phyloP scores from a whole-genome alignment of 768 basidiomycete species.

The Suillus fuscotomentosus region DNA sequence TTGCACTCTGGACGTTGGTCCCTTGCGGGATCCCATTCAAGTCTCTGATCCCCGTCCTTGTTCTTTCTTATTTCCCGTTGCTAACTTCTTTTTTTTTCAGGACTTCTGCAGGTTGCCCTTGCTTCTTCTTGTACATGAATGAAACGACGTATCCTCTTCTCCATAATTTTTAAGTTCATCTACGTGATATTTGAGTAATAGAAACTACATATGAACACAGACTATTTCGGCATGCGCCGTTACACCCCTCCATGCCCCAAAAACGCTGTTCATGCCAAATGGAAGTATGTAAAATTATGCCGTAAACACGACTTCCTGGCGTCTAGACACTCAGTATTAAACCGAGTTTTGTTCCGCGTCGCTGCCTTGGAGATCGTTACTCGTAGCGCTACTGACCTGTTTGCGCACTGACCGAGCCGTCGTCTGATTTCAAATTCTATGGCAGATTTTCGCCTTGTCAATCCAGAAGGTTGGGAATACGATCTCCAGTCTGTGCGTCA shows the following conservation, averaged over 20 bases:
- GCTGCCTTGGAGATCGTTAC: not conserved
- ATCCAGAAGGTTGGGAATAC: conserved; percentile 77
- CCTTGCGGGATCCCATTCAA: conserved; percentile 75
- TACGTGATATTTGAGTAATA: not conserved
- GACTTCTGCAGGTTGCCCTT: not conserved
- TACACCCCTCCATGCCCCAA: not conserved
- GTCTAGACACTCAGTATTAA: not conserved
- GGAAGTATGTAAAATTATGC: not conserved
- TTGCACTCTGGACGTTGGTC: conserved; percentile 58
- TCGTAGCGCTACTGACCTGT: not conserved
- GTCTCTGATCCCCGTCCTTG: conserved; percentile 54
- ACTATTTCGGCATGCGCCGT: not conserved
- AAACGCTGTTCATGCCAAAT: not conserved
- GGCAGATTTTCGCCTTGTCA: conserved; percentile 72
- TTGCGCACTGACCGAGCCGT: not conserved
- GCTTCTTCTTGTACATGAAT: not conserved
- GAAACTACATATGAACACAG: not conserved
- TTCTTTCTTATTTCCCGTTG: not conserved
- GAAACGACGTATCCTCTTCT: not conserved
- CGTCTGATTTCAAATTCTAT: conserved; percentile 26
- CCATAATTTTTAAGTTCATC: not conserved
- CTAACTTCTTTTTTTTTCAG: conserved; percentile 16
- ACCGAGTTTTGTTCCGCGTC: conserved; percentile 1
- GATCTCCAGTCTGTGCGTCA: conserved; percentile 71
- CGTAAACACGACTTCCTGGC: not conserved